phyloP scores from a whole-genome alignment of 345 rosid genomes.

The Reutealis trisperma region DNA sequence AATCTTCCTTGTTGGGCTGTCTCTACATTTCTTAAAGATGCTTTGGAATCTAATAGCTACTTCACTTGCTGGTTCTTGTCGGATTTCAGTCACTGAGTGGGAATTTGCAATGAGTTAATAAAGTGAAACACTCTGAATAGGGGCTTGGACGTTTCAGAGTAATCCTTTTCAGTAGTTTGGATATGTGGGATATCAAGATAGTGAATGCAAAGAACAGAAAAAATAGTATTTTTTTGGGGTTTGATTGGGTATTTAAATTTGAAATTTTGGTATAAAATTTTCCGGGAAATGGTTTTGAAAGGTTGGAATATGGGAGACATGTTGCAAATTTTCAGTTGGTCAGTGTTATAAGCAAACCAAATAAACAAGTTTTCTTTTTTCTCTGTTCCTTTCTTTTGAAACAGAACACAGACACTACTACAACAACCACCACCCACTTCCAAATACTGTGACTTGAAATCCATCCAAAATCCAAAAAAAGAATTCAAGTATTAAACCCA shows the following conservation, averaged over 20 bases:
- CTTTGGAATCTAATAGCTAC: conserved; percentile 35
- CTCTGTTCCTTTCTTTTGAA: background rate
- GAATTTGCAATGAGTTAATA: conserved; percentile 33
- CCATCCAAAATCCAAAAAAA: background rate
- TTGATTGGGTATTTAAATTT: conserved; percentile 5
- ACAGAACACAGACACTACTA: background rate
- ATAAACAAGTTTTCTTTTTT: background rate
- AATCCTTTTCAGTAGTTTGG: background rate
- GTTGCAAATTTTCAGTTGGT: background rate
- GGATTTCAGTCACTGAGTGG: conserved; percentile 4
- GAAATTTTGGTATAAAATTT: conserved; percentile 29
- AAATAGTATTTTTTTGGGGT: conserved; percentile 1
- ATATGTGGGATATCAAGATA: background rate
- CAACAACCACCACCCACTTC: background rate
- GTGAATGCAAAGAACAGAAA: conserved; percentile 6
- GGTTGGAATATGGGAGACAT: conserved; percentile 4
- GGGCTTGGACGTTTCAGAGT: background rate
- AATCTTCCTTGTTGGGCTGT: conserved; percentile 48
- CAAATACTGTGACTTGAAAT: background rate
- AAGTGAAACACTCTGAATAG: conserved; percentile 13
- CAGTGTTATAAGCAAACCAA: background rate
- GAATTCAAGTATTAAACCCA: too few species aligned
- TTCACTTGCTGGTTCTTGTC: conserved; percentile 20
- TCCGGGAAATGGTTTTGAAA: conserved; percentile 13
- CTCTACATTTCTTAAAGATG: conserved; percentile 45